A percentile compares a stretch with the other conserved stretches of the same genome.
phyloP scores from a whole-genome alignment of 1,139 yeast species.

The Casaregolazyma lundiana region DNA sequence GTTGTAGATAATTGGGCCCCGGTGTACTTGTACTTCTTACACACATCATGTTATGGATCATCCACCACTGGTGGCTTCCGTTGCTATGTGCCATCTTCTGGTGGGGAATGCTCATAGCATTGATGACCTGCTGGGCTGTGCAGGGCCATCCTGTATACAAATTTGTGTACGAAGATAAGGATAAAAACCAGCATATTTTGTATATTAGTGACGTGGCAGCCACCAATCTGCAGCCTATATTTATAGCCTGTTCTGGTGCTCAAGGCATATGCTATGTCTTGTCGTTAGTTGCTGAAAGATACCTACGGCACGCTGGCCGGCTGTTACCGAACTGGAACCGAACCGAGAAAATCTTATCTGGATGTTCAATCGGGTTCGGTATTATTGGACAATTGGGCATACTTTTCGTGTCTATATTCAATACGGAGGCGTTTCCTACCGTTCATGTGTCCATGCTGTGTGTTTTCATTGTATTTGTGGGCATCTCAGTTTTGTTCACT shows the following conservation, averaged over 20 bases:
- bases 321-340: conserved; percentile 50
- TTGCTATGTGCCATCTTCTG: conserved; percentile 53
- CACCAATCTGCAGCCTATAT: conserved; percentile 74
- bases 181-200: conserved; percentile 45
- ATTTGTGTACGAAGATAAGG: conserved; percentile 4
- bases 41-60: conserved; percentile 12
- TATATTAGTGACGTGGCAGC: conserved; percentile 86
- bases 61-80: conserved; percentile 46
- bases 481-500: conserved; percentile 59
- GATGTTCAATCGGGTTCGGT: conserved; percentile 49
- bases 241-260: conserved; percentile 72
- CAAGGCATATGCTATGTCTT: conserved; percentile 75
- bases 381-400: conserved; percentile 73
- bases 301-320: conserved; percentile 48
- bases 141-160: conserved; percentile 46
- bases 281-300: conserved; percentile 56
- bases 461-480: conserved; percentile 67
- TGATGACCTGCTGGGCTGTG: conserved; percentile 65
- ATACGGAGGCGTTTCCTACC: conserved; percentile 52
- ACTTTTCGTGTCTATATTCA: conserved; percentile 68
- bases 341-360: conserved; percentile 48
- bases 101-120: conserved; percentile 76
- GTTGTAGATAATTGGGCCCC: no score
- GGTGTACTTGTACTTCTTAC: no score
- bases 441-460: conserved; percentile 71